Evolutionary conservation across 306 rosid genomes (phyloP).

Genomic region (Sesbania bispinosa): DNA sequence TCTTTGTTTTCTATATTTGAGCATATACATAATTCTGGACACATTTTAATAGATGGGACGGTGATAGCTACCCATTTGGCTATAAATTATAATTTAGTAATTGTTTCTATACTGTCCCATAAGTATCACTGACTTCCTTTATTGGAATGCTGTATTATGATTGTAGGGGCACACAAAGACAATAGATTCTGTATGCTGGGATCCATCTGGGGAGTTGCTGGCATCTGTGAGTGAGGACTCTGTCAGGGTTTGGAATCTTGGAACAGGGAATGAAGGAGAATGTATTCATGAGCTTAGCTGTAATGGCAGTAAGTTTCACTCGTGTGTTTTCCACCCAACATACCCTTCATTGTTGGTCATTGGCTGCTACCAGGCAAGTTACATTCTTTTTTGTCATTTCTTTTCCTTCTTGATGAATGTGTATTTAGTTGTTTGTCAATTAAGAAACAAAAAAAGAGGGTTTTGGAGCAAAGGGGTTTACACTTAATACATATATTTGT

Average conservation of each 20-base stretch:
- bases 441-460: background rate
- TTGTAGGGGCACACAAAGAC: slow-evolving; percentile 80
- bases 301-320: slow-evolving; percentile 79
- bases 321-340: slow-evolving; percentile 89
- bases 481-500: background rate
- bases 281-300: slow-evolving; percentile 86
- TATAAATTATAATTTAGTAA: too few relatives aligned
- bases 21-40: background rate
- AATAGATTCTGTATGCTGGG: slow-evolving; percentile 80
- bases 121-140: background rate
- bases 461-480: background rate
- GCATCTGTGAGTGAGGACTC: slow-evolving; percentile 98
- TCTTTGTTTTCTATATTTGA: background rate
- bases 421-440: background rate
- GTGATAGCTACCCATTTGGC: too few relatives aligned
- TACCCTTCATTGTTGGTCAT: slow-evolving; percentile 81
- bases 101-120: background rate
- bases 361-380: slow-evolving; percentile 93
- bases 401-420: background rate
- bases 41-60: background rate
- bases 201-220: slow-evolving; percentile 84
- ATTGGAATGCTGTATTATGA: slow-evolving; percentile 27
- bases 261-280: slow-evolving; percentile 80
- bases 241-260: slow-evolving; percentile 84
- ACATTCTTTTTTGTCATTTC: background rate